These are phyloP conservation scores for Solanum hybrid DNA, from an alignment of 305 asterid species.

Conservation along the genomic window DNA sequence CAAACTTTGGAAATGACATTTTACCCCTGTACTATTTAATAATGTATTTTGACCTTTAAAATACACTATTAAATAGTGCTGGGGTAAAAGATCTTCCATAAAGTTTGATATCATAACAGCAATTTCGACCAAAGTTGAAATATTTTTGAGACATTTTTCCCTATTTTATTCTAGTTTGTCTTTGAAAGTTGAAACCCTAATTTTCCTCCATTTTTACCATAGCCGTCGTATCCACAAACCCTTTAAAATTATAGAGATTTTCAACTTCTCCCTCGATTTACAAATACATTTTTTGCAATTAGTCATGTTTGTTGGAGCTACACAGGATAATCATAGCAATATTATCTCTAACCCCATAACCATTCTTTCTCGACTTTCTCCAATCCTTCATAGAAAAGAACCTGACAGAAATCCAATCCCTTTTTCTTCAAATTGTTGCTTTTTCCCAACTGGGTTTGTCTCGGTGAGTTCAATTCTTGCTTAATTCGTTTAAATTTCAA, in stretches of 20 bases:
- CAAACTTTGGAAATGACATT: no score
- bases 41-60: no score
- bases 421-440: not conserved
- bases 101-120: fast-evolving
- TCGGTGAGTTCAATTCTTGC: not conserved
- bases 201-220: not conserved
- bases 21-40: no score
- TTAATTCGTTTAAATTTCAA: not conserved
- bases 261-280: no score
- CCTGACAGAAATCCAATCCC: not conserved
- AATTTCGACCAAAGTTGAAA: no score
- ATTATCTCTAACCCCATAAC: not conserved
- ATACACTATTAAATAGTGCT: no score
- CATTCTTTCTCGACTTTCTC: not conserved
- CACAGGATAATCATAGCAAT: not conserved
- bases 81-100: fast-evolving
- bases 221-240: not conserved
- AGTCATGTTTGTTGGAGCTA: conserved; percentile 3
- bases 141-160: no score
- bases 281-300: no score
- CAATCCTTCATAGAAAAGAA: conserved; percentile 12
- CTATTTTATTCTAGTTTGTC: no score
- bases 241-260: not conserved
- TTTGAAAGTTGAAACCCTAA: no score
- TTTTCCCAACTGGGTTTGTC: not conserved